Evolutionary conservation across 805 yeast species (phyloP).

Genomic region (Metschnikowia reukaufii): DNA sequence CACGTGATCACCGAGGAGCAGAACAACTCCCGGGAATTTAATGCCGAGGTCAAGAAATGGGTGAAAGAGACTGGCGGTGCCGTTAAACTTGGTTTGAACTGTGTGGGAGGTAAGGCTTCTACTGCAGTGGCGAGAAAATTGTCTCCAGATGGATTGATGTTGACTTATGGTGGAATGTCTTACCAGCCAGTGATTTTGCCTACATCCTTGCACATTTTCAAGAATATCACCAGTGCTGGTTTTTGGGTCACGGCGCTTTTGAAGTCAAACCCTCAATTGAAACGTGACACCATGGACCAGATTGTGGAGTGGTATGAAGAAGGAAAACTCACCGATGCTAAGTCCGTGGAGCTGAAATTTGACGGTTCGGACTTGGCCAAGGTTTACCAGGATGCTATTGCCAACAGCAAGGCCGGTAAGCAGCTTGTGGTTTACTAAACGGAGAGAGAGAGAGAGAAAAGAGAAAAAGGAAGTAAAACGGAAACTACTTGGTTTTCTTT

Average conservation of each 20-base stretch:
- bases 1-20: conserved; percentile 88
- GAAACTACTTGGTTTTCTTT: too few species aligned
- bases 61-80: conserved; percentile 47
- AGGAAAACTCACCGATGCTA: conserved; percentile 39
- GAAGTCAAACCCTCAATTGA: conserved; percentile 36
- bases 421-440: conserved; percentile 32
- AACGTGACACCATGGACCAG: conserved; percentile 35
- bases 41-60: conserved; percentile 56
- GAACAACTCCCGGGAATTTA: conserved; percentile 66
- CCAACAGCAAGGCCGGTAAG: conserved; percentile 37
- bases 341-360: conserved; percentile 31
- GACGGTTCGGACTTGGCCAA: conserved; percentile 27
- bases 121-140: conserved; percentile 83
- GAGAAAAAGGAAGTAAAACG: too few species aligned
- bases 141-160: conserved; percentile 67
- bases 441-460: too few species aligned
- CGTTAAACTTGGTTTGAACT: conserved; percentile 80
- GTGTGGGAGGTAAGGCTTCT: conserved; percentile 89
- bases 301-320: conserved; percentile 44
- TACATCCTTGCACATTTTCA: conserved; percentile 85
- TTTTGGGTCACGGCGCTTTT: conserved; percentile 80
- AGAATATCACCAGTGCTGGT: conserved; percentile 80
- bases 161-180: conserved; percentile 98
- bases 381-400: conserved; percentile 32
- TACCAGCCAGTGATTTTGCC: conserved; percentile 92